phyloP scores from a whole-genome alignment of 148 eudicot species.

The Suaeda aralocaspica region DNA sequence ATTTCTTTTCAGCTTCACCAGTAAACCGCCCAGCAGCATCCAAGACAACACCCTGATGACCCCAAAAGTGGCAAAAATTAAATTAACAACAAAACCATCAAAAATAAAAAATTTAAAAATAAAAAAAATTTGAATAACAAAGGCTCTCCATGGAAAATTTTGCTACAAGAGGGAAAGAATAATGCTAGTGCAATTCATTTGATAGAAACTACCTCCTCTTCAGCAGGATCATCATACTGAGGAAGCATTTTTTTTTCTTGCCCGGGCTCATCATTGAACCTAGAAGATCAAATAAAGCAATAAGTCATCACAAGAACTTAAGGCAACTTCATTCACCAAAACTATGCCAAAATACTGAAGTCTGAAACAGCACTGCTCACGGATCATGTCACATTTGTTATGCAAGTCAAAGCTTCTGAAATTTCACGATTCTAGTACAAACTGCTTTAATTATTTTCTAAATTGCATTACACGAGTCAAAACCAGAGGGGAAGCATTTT shows the following conservation, averaged over 20 bases:
- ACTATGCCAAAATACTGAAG: background rate
- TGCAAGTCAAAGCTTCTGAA: background rate
- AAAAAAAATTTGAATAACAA: background rate
- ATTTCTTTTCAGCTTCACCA: conserved; percentile 79
- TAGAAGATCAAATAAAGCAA: conserved; percentile 21
- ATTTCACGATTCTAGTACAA: background rate
- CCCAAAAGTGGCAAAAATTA: background rate
- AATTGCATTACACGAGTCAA: too few relatives aligned
- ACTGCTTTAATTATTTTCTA: too few relatives aligned
- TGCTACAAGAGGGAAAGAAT: background rate
- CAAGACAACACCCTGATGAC: conserved; percentile 65
- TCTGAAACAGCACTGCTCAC: background rate
- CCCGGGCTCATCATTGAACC: conserved; percentile 75
- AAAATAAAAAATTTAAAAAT: background rate
- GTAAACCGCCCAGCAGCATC: conserved; percentile 81
- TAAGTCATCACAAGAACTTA: background rate
- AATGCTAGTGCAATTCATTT: background rate
- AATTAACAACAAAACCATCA: background rate
- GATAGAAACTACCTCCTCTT: conserved; percentile 53
- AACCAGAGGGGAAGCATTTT: background rate
- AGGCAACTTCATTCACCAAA: background rate
- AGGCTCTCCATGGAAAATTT: background rate
- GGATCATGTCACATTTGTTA: background rate
- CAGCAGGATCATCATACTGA: conserved; percentile 85
- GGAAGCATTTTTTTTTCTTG: conserved; percentile 81